These are phyloP conservation scores for Lunularia cruciata DNA, from an alignment of 225 moss, liverwort and hornwort genomes.

Conservation along the genomic window DNA sequence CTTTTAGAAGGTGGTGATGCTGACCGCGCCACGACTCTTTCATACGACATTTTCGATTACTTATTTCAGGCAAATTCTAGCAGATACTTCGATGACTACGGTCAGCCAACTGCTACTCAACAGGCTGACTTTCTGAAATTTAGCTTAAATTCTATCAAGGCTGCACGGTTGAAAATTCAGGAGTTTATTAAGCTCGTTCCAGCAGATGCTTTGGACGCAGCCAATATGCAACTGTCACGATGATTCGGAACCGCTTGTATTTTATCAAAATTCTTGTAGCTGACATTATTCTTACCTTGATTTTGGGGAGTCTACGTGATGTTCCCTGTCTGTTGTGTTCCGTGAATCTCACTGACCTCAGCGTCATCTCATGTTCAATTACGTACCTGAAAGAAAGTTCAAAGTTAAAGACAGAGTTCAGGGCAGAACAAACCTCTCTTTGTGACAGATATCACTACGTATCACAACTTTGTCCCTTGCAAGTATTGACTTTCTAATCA, in stretches of 20 bases:
- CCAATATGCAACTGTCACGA: slow-evolving; percentile 51
- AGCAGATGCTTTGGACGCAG: slow-evolving; percentile 63
- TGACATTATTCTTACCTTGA: no score
- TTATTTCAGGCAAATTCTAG: slow-evolving; percentile 80
- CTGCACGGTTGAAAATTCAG: slow-evolving; percentile 51
- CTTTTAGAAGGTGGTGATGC: slow-evolving; percentile 70
- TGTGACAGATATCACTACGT: no score
- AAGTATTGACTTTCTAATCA: no score
- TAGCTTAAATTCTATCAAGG: slow-evolving; percentile 72
- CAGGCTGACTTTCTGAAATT: slow-evolving; percentile 91
- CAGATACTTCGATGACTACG: slow-evolving; percentile 83
- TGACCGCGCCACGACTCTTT: slow-evolving; percentile 61
- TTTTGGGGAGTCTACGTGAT: no score
- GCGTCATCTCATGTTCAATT: no score
- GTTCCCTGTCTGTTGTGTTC: no score
- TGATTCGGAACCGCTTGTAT: slow-evolving; percentile 9
- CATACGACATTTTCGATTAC: slow-evolving; percentile 77
- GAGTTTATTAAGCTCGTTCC: slow-evolving; percentile 65
- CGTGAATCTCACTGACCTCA: no score
- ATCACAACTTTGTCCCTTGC: no score
- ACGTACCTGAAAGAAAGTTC: no score
- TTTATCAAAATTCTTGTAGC: not conserved
- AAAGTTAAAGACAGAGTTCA: no score
- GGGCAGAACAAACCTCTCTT: no score
- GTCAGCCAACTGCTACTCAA: slow-evolving; percentile 64